Percentiles rank a stretch among this genome's conserved stretches.
Evolutionary conservation across 2,329 filamentous ascomycete genomes (phyloP).

Genomic region (Penicillium sp.): DNA sequence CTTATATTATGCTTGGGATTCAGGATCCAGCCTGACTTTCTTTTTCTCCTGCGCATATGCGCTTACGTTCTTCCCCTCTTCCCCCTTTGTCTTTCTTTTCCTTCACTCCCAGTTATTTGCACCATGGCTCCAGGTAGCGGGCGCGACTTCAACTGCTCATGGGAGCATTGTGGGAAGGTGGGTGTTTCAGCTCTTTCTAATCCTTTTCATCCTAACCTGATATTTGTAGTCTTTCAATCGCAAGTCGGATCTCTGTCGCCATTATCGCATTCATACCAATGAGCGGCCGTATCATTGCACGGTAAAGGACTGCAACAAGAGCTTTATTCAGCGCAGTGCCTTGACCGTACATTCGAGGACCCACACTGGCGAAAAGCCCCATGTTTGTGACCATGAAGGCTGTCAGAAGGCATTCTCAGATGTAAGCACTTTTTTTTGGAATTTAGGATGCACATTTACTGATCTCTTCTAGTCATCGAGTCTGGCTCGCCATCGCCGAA

Average conservation of each 20-base stretch:
- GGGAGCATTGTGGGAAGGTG: conserved; percentile 47
- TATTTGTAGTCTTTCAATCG: conserved; percentile 46
- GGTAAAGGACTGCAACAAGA: conserved; percentile 46
- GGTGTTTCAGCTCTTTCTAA: background rate
- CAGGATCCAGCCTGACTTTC: conserved; percentile 20
- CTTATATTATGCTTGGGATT: conserved; percentile 21
- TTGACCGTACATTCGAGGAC: conserved; percentile 48
- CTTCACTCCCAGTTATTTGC: background rate
- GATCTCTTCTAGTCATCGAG: conserved; percentile 35
- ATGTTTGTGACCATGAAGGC: conserved; percentile 43
- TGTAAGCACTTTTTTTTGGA: conserved; percentile 27
- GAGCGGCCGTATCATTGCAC: conserved; percentile 49
- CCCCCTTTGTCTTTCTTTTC: background rate
- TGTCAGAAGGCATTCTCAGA: conserved; percentile 47
- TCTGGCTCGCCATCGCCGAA: conserved; percentile 41
- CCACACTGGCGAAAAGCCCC: conserved; percentile 46
- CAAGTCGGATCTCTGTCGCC: conserved; percentile 48
- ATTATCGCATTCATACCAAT: conserved; percentile 50
- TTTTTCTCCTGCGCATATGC: conserved; percentile 9
- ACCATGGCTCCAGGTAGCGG: conserved; percentile 42
- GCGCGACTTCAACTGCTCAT: conserved; percentile 46
- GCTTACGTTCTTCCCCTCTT: conserved; percentile 11
- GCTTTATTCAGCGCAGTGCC: conserved; percentile 49
- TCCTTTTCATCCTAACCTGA: background rate
- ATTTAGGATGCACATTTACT: conserved; percentile 1